A percentile compares a stretch with the other conserved stretches of the same genome.
phyloP scores from a whole-genome alignment of 2,329 filamentous ascomycete species.

The Paraphaeosphaeria minitans region DNA sequence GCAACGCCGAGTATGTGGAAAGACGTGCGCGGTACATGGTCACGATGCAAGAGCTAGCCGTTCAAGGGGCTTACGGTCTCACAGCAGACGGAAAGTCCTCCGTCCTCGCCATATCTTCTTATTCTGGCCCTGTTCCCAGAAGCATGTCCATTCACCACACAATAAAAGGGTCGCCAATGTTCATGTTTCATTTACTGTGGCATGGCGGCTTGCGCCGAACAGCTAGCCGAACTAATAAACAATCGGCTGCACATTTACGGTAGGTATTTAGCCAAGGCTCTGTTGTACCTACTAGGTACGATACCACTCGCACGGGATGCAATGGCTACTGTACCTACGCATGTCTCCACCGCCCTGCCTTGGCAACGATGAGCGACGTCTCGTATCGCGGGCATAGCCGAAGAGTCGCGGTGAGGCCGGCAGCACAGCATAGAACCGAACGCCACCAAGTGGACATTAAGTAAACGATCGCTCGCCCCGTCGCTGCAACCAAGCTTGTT shows the following conservation, averaged over 20 bases:
- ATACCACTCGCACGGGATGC: background rate
- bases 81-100: background rate
- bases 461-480: background rate
- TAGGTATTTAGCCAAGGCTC: background rate
- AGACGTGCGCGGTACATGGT: conserved; percentile 3
- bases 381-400: conserved; percentile 1
- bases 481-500: background rate
- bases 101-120: background rate
- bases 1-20: background rate
- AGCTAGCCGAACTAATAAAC: background rate
- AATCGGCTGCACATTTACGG: background rate
- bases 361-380: background rate
- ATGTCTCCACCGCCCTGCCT: background rate
- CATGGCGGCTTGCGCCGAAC: background rate
- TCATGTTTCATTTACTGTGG: background rate
- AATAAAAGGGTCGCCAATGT: too few species aligned
- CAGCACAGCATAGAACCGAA: background rate
- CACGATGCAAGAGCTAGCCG: background rate
- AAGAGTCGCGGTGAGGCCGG: background rate
- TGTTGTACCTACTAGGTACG: too few species aligned
- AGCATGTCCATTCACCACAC: background rate
- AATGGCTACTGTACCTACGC: background rate
- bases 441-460: background rate
- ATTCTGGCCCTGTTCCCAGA: background rate
- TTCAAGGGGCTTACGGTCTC: background rate